Conservation (phyloP, 2,329 filamentous ascomycete genomes). For the Ascochyta fabae region DNA sequence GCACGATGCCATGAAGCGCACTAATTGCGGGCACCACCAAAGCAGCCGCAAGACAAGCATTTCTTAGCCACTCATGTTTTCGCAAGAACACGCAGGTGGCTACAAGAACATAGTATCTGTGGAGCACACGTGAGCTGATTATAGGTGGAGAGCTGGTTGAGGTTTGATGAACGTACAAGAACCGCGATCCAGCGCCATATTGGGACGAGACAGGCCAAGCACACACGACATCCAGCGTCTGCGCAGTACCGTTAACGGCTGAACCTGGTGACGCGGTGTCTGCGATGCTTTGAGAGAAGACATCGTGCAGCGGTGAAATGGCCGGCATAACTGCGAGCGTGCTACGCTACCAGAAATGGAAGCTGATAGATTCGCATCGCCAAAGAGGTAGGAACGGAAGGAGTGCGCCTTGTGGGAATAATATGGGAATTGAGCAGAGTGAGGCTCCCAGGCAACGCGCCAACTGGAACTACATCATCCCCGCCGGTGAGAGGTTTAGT, state of each 20-base stretch:
- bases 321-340: conserved; percentile 46
- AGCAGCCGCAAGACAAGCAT: conserved; percentile 66
- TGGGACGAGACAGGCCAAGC: conserved; percentile 65
- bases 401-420: conserved; percentile 14
- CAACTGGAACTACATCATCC: conserved; percentile 11
- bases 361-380: conserved; percentile 11
- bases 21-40: conserved; percentile 69
- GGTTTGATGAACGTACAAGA: conserved; percentile 49
- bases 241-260: conserved; percentile 24
- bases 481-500: conserved; percentile 26
- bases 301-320: conserved; percentile 33
- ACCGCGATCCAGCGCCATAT: conserved; percentile 62
- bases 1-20: conserved; percentile 67
- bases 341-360: conserved; percentile 21
- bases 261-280: conserved; percentile 24
- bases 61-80: conserved; percentile 66
- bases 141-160: conserved; percentile 7
- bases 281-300: conserved; percentile 18
- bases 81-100: conserved; percentile 68
- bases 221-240: conserved; percentile 58
- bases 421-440: conserved; percentile 16
- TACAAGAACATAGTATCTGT: conserved; percentile 65
- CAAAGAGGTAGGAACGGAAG: conserved; percentile 1
- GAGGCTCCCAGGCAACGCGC: conserved; percentile 20
- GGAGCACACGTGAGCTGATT: conserved; percentile 49